Percentiles rank a stretch among this genome's conserved stretches.
phyloP scores from a whole-genome alignment of 352 stramenopile genomes.

The Pythium biforme region DNA sequence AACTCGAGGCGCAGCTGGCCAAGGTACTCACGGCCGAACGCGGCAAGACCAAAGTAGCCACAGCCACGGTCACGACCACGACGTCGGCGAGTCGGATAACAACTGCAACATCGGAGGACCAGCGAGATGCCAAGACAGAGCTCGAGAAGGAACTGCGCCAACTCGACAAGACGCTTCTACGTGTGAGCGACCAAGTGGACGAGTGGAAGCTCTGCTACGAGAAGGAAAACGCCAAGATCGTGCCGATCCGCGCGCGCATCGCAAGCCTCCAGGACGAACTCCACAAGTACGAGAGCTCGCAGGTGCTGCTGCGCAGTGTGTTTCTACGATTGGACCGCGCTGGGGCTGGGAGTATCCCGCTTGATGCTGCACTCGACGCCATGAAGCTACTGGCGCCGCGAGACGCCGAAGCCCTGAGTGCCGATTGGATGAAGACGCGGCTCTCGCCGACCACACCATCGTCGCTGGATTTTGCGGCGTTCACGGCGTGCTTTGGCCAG shows the following conservation, averaged over 20 bases:
- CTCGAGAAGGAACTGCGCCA: slow-evolving; percentile 48
- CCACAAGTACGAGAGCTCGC: slow-evolving; percentile 24
- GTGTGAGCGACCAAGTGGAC: slow-evolving; percentile 41
- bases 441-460: not conserved
- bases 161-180: slow-evolving; percentile 34
- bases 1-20: slow-evolving; percentile 31
- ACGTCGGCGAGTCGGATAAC: not conserved
- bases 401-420: not conserved
- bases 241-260: slow-evolving; percentile 38
- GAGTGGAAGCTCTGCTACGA: slow-evolving; percentile 43
- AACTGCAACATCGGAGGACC: not conserved
- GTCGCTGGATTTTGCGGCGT: slow-evolving; percentile 15
- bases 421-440: not conserved
- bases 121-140: slow-evolving; percentile 21
- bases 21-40: not conserved
- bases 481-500: slow-evolving; percentile 14
- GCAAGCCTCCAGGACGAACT: slow-evolving; percentile 27
- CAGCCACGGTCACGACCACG: not conserved
- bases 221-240: slow-evolving; percentile 44
- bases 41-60: not conserved
- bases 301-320: slow-evolving; percentile 35
- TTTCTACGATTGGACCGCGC: slow-evolving; percentile 33
- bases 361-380: slow-evolving; percentile 18
- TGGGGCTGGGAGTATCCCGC: slow-evolving; percentile 10
- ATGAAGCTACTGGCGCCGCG: slow-evolving; percentile 25